These are phyloP conservation scores for Zopfochytrium polystomum DNA, from an alignment of 371 early-diverging fungal genomes.

Conservation along the genomic window DNA sequence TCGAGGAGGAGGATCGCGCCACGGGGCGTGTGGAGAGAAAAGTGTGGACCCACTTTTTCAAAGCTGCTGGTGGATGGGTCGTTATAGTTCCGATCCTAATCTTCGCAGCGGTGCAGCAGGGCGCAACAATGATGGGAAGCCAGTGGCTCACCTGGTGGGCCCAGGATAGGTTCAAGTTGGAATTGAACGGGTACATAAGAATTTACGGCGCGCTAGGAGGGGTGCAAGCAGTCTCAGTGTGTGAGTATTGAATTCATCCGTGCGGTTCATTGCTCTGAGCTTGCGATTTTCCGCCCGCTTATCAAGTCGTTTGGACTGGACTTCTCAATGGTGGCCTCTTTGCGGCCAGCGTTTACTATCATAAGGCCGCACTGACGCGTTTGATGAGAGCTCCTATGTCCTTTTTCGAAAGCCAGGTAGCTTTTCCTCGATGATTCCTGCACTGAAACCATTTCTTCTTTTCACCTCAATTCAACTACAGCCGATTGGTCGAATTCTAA, in stretches of 20 bases:
- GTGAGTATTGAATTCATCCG: too few species aligned
- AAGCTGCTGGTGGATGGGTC: constrained; percentile 30
- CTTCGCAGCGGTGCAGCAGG: background rate
- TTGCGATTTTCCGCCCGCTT: too few species aligned
- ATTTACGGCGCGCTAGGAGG: too few species aligned
- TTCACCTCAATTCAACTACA: too few species aligned
- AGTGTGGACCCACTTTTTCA: constrained; percentile 69
- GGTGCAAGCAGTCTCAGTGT: too few species aligned
- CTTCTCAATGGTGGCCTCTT: too few species aligned
- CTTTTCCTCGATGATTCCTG: background rate
- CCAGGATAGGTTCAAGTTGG: constrained; percentile 6
- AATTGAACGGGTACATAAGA: constrained; percentile 9
- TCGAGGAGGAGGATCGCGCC: constrained; percentile 60
- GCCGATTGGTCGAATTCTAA: too few species aligned
- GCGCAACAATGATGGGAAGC: background rate
- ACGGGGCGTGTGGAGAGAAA: constrained; percentile 67
- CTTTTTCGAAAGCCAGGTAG: too few species aligned
- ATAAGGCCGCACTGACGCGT: constrained; percentile 57
- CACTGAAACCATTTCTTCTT: background rate
- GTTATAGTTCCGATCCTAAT: constrained; percentile 20
- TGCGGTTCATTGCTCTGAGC: too few species aligned
- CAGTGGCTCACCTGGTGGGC: constrained; percentile 26
- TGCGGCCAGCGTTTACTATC: too few species aligned
- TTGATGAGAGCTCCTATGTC: constrained; percentile 68
- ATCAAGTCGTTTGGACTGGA: too few species aligned